Evolutionary conservation across 2,329 filamentous ascomycete genomes (phyloP), one percentile per base, ranked within the genome.

Genomic region (Talaromyces marneffei): DNA sequence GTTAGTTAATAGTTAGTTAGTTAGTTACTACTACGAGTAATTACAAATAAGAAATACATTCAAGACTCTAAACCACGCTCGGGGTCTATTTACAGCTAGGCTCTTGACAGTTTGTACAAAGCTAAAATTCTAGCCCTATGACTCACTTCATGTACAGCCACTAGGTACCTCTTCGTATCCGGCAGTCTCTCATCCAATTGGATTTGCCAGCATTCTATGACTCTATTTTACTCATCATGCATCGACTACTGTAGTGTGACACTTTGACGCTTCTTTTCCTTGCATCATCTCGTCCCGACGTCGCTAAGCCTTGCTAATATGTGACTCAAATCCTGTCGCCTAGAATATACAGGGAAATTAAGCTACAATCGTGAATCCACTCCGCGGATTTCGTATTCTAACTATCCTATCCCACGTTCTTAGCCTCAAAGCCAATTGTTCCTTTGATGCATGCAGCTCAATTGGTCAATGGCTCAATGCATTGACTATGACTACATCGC

Each of bases 401-500:
- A n/a, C n/a, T n/a, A n/a, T n/a, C n/a, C n/a, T n/a, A n/a, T n/a
- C n/a, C n/a, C n/a, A n/a, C 6, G 42, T 27, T 8, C 25, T 18
- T 9, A 31, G 46, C 46, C 46, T 52, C 29, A 35, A 55, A 55
- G 33, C 33, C n/a, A 55, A 40, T 37, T 55, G 33, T 55, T 55
- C 52, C 50, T 54, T 54, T 39, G 31, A 55, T 40, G 35, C 52
- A 55, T 40, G 52, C 33, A 27, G 33, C 52, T 40, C 52, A 27
- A 40, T 55, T 55, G 52, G 52, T 55, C 52, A 55, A 55, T 39
- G 48, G n/a, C n/a, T n/a, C n/a, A 27, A 33, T 20, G n/a, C n/a
- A n/a, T 35, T 4, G n/a, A 50, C 7, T 31, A 33, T 52, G 20
- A 29, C 33, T 29, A 33, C 2, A 29, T 40, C 3, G 9, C n/a